Evolutionary conservation across 495 filamentous ascomycete species (phyloP), one percentile per base, ranked within the genome.

Genomic region (Xylaria telfairii): DNA sequence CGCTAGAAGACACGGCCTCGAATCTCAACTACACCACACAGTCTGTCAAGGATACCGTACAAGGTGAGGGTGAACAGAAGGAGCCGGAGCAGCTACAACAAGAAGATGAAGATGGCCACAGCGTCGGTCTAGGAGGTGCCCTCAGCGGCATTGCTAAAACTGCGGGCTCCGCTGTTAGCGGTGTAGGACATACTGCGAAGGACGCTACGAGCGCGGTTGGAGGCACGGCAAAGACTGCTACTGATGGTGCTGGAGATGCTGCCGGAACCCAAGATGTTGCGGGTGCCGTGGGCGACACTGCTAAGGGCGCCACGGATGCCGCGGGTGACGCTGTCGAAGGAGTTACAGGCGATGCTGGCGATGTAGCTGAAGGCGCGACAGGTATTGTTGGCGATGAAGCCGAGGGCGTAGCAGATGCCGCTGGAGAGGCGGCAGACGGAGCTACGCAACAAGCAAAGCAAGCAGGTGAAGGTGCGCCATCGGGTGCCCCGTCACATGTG

Each of bases 1-100:
- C 88, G 0, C 74, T 89, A 2, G 73, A 74, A 1, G 73, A 74
- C 15, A 66, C 71, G 13, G 68, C 61, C 12, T 74, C 73, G 1
- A 70, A 75, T 12, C 44, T 73, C 28, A 79, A 77, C 49, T 79
- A 79, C 10, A 79, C 75, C 0, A 77, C 66, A 19, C 65, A 74
- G 44, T 71, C 70, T 7, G 57, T 47, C 15, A 76, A 73, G 19
- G 75, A 72, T 28, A 44, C 37, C 30, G 61, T 26, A 4, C 10
- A 37, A 61, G 67, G 28, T 1, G 65, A 42, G 44, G 65, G 21
- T 5, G 28, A 53, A 4, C 12, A 62, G 2, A 42, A 72, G 46
- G 71, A 65, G 21, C 34, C 8, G 34, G 26, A 60, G 44, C 49
- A 73, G 42, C 28, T 51, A 30, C 34, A 65, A 41, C 60, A 62